A percentile compares a stretch with the other conserved stretches of the same genome.
phyloP scores from a whole-genome alignment of 768 basidiomycete genomes.

The Serendipita sp. region DNA sequence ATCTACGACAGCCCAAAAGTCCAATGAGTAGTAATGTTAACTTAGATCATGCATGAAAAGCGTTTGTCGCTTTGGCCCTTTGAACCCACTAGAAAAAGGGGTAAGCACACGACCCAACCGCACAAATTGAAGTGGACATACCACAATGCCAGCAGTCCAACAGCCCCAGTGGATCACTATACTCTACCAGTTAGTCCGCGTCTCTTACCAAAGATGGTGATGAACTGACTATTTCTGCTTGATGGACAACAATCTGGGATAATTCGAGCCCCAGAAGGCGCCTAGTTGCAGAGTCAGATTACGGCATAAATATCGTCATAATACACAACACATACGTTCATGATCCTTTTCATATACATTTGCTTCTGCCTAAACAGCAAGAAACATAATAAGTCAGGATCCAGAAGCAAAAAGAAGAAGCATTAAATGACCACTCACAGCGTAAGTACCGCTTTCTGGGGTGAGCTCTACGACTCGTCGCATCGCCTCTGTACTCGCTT shows the following conservation, averaged over 20 bases:
- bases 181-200: neutral
- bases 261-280: neutral
- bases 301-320: neutral
- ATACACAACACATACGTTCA: neutral
- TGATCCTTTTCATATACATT: neutral
- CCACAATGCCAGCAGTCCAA: slow-evolving; percentile 6
- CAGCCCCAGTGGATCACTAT: neutral
- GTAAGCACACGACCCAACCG: neutral
- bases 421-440: neutral
- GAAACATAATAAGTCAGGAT: too few relatives aligned
- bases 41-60: neutral
- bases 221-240: neutral
- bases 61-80: neutral
- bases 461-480: neutral
- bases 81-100: neutral
- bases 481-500: neutral
- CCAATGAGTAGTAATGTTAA: neutral
- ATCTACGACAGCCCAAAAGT: neutral
- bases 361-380: neutral
- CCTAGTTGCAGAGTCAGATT: neutral
- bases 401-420: too few relatives aligned
- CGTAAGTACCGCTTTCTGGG: slow-evolving; percentile 1
- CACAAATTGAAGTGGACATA: neutral
- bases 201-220: neutral
- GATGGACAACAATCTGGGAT: neutral